Conservation (phyloP, 2,329 filamentous ascomycete genomes). For the Arthrocladium fulminans region DNA sequence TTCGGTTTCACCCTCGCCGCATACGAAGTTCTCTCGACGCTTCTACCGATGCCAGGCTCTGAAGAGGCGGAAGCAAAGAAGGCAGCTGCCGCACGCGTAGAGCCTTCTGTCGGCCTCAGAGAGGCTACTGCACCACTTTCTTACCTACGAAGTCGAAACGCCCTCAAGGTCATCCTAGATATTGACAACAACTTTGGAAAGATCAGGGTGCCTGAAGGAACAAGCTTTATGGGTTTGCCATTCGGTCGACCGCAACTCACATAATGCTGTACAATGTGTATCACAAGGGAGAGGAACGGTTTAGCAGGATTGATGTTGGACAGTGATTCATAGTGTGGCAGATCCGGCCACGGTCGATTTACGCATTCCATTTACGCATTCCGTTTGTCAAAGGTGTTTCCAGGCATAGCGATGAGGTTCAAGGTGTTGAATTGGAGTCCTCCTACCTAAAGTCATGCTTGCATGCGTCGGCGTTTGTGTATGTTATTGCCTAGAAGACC, state of each 20-base stretch:
- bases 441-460: too few relatives aligned
- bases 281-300: neutral
- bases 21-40: constrained; percentile 80
- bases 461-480: neutral
- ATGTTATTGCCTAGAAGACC: too few relatives aligned
- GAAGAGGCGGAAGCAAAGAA: constrained; percentile 44
- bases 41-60: constrained; percentile 67
- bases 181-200: constrained; percentile 88
- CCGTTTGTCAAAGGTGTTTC: neutral
- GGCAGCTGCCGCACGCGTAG: constrained; percentile 46
- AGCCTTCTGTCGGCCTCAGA: constrained; percentile 54
- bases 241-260: constrained; percentile 5
- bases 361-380: neutral
- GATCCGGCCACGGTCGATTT: neutral
- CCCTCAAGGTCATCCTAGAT: constrained; percentile 90
- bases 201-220: constrained; percentile 47
- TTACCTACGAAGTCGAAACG: constrained; percentile 71
- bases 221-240: constrained; percentile 6
- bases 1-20: constrained; percentile 96
- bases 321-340: neutral
- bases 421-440: neutral
- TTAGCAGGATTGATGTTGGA: too few relatives aligned
- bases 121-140: constrained; percentile 56
- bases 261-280: neutral
- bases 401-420: neutral